Evolutionary conservation across 1,284 basidiomycete genomes (phyloP).

Genomic region (Pseudozyma sp.): DNA sequence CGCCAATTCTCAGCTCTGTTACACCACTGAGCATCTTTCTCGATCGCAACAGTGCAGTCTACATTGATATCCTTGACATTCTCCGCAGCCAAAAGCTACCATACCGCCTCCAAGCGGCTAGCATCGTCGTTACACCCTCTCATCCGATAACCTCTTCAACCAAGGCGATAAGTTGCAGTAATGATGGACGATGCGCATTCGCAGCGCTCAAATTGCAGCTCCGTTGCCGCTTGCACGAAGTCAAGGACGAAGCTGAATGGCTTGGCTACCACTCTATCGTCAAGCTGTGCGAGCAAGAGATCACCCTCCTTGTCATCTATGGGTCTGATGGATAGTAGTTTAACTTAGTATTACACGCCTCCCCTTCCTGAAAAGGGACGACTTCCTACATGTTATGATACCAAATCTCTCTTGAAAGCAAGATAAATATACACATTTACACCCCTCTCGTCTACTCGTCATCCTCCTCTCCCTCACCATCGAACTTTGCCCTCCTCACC

Average conservation of each 20-base stretch:
- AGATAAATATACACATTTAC: neutral
- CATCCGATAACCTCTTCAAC: neutral
- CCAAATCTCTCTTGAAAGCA: neutral
- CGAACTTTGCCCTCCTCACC: constrained; percentile 13
- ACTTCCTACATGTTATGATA: neutral
- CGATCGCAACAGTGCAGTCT: constrained; percentile 29
- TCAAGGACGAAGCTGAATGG: constrained; percentile 31
- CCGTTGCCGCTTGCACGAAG: constrained; percentile 13
- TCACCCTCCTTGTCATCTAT: neutral
- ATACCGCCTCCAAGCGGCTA: constrained; percentile 18
- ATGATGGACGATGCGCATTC: neutral
- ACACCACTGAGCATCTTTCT: constrained; percentile 15
- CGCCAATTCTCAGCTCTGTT: neutral
- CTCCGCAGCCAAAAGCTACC: constrained; percentile 24
- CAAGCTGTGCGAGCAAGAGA: constrained; percentile 10
- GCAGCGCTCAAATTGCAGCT: constrained; percentile 6
- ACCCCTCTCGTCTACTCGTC: constrained; percentile 2
- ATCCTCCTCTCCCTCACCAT: constrained; percentile 18
- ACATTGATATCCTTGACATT: constrained; percentile 29
- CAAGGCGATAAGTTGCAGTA: neutral
- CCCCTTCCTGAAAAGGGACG: neutral
- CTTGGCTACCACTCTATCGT: constrained; percentile 31
- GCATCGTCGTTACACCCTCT: neutral
- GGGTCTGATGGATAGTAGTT: too few relatives aligned
- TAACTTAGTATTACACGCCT: constrained; percentile 6